Conservation (phyloP, 2,329 filamentous ascomycete genomes). For the Monilinia fructigena region DNA sequence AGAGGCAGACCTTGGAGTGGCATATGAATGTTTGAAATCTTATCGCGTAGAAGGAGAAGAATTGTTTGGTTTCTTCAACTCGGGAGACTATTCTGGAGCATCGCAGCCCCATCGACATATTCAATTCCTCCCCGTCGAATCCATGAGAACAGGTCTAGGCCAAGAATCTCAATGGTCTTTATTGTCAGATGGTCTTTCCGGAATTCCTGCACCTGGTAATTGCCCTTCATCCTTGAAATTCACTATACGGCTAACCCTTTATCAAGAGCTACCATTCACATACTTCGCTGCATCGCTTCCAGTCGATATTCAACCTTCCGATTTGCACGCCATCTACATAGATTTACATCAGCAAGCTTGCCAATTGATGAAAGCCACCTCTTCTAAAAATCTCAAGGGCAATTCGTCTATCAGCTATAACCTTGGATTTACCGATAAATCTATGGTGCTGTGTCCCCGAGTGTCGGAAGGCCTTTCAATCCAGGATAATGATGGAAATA, state of each 20-base stretch:
- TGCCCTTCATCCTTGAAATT: neutral
- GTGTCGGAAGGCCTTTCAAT: slow-evolving; percentile 49
- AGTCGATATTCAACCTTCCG: slow-evolving; percentile 24
- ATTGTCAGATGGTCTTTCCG: slow-evolving; percentile 46
- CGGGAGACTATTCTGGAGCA: slow-evolving; percentile 65
- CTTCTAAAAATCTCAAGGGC: neutral
- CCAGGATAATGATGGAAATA: slow-evolving; percentile 28
- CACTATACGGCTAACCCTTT: slow-evolving; percentile 1
- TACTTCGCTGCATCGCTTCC: slow-evolving; percentile 36
- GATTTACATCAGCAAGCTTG: slow-evolving; percentile 33
- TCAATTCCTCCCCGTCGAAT: slow-evolving; percentile 65
- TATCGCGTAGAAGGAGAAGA: slow-evolving; percentile 45
- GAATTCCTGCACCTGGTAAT: slow-evolving; percentile 27
- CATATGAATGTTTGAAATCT: slow-evolving; percentile 60
- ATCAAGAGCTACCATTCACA: slow-evolving; percentile 35
- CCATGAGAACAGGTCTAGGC: slow-evolving; percentile 55
- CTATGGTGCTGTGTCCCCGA: slow-evolving; percentile 56
- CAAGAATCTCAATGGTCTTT: slow-evolving; percentile 48
- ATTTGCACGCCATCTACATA: slow-evolving; percentile 35
- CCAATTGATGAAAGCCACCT: neutral
- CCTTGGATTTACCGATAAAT: slow-evolving; percentile 55
- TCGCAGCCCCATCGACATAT: slow-evolving; percentile 71
- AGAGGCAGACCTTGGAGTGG: slow-evolving; percentile 57
- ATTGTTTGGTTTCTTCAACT: slow-evolving; percentile 51
- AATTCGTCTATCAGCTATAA: slow-evolving; percentile 60